Evolutionary conservation across 1,139 yeast species (phyloP), one percentile per base, ranked within the genome.

Genomic region (Hyphopichia burtonii): DNA sequence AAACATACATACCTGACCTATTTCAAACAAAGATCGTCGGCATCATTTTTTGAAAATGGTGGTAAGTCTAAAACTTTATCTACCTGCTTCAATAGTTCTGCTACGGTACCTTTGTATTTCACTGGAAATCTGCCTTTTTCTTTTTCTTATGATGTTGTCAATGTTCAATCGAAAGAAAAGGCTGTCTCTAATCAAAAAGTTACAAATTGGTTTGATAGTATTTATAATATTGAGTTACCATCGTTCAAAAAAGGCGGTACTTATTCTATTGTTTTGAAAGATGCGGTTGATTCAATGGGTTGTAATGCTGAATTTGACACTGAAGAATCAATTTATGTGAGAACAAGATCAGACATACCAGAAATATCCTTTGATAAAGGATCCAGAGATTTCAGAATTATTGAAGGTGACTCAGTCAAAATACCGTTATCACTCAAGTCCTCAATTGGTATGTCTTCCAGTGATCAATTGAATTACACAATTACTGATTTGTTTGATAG

Each of bases 61-160:
- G 37, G 45, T 1, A 46, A 48, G 3, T 42, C 46, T 0, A 53
- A 53, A 18, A 44, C 49, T 1, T 48, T 66, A 19, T 51, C 56
- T 31, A 56, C 73, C 10, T 79, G 84, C 54, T 63, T 65, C 46
- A 78, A 75, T 2, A 67, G 63, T 2, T 49, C 58, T 7, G 59
- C 68, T 0, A 47, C 54, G 1, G 50, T 87, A 11, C 82, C 83
- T 0, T 73, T 90, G 5, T 57, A 61, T 38, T 74, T 93, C 31
- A 78, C 76, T 39, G 99, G 99, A 10, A 82, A 83, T 49, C 80
- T 86, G 0, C 98, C 98, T 2, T 88, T 85, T 52, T 66, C 75
- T 3, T 72, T 93, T 45, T 73, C 71, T 25, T 90, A 90, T 59
- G 59, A 61, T 11, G 58, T 71, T 25, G 41, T 66, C 30, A 91